Percentiles rank a stretch among this genome's conserved stretches.
Conservation (phyloP, 2,329 filamentous ascomycete genomes). For the Cordyceps tenuipes region DNA sequence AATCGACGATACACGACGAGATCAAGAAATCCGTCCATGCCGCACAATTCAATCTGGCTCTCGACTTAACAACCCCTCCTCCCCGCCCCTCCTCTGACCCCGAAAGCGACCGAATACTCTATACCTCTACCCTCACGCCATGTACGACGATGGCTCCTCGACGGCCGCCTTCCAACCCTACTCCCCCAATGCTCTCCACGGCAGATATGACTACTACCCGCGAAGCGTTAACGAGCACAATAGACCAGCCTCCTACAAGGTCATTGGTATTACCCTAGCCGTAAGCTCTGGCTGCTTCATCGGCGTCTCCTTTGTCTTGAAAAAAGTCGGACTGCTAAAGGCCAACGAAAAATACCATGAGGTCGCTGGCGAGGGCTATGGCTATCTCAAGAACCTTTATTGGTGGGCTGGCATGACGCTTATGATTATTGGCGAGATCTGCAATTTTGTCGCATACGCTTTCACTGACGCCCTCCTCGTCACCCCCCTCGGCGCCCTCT, state of each 20-base stretch:
- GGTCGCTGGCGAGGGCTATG: slow-evolving; percentile 90
- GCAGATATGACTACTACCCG: too few species aligned
- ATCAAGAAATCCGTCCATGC: neutral
- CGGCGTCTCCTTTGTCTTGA: slow-evolving; percentile 88
- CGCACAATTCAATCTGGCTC: neutral
- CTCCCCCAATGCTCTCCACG: neutral
- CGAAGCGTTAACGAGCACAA: too few species aligned
- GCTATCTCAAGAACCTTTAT: slow-evolving; percentile 87
- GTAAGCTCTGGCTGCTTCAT: slow-evolving; percentile 87
- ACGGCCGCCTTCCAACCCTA: slow-evolving; percentile 4
- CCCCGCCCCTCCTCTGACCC: neutral
- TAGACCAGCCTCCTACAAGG: slow-evolving; percentile 63
- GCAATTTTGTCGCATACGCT: slow-evolving; percentile 95
- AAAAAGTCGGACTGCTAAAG: slow-evolving; percentile 83
- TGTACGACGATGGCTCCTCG: slow-evolving; percentile 8
- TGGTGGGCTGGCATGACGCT: slow-evolving; percentile 96
- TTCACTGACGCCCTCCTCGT: slow-evolving; percentile 96
- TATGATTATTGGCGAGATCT: slow-evolving; percentile 94
- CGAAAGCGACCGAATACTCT: neutral
- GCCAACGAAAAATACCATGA: slow-evolving; percentile 97
- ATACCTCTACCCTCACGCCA: neutral
- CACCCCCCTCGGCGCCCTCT: slow-evolving; percentile 81
- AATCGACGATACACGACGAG: neutral
- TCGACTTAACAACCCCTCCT: neutral
- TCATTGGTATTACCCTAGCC: slow-evolving; percentile 77